phyloP scores from a whole-genome alignment of 148 eudicot species.

The Silene latifolia region DNA sequence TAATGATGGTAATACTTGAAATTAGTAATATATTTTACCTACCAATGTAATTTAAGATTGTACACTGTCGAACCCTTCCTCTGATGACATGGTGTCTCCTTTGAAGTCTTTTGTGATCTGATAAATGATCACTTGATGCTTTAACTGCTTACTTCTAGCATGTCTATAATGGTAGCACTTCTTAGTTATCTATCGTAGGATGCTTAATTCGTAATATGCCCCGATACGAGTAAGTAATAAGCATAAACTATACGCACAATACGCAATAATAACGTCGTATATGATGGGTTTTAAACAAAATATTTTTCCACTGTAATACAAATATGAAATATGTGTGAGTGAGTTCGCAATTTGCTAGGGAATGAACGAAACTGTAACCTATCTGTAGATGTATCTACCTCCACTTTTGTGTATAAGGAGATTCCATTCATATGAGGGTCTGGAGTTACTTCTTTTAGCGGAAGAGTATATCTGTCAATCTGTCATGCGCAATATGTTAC shows the following conservation, averaged over 20 bases:
- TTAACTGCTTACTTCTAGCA: background rate
- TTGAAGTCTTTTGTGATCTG: background rate
- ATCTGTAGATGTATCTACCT: background rate
- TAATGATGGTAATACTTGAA: conserved; percentile 71
- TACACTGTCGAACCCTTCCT: background rate
- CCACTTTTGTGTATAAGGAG: background rate
- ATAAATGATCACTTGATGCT: background rate
- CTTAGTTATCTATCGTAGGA: background rate
- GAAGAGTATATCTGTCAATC: background rate
- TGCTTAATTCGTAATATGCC: background rate
- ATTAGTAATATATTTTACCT: background rate
- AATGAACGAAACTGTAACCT: background rate
- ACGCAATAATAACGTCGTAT: background rate
- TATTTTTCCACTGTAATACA: too few species aligned
- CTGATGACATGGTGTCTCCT: background rate
- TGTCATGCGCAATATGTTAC: background rate
- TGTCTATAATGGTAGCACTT: background rate
- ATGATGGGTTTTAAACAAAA: background rate
- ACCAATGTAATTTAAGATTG: background rate
- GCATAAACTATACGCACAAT: background rate
- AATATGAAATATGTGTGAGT: background rate
- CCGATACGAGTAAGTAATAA: background rate
- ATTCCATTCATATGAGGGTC: background rate
- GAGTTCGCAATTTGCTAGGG: background rate
- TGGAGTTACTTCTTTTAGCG: conserved; percentile 1